These are phyloP conservation scores for Camellia granthamiana DNA, from an alignment of 148 eudicot species.

Conservation along the genomic window DNA sequence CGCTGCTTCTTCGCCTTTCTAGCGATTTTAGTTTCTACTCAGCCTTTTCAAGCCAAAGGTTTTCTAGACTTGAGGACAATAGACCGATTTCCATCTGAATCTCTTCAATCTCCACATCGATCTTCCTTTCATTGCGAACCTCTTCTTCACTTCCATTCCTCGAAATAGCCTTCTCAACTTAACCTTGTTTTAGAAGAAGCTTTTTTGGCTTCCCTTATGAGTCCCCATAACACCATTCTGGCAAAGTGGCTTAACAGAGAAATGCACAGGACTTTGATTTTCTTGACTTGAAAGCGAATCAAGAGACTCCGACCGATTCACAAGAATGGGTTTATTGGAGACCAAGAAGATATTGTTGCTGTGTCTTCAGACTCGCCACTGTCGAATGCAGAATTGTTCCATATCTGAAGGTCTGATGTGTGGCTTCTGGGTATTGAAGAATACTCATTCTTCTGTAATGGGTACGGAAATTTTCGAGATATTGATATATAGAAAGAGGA, in stretches of 20 bases:
- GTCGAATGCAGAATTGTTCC: conserved; percentile 77
- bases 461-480: neutral
- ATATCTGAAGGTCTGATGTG: conserved; percentile 53
- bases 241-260: conserved; percentile 34
- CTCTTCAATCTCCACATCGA: conserved; percentile 70
- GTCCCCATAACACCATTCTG: conserved; percentile 20
- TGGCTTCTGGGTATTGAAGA: conserved; percentile 32
- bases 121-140: conserved; percentile 34
- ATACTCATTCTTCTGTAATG: conserved; percentile 35
- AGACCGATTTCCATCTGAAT: conserved; percentile 64
- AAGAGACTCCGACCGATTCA: conserved; percentile 32
- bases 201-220: conserved; percentile 16
- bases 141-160: conserved; percentile 5
- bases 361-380: conserved; percentile 37
- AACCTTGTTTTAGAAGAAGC: conserved; percentile 16
- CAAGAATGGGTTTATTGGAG: conserved; percentile 26
- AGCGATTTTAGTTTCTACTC: conserved; percentile 37
- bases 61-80: conserved; percentile 53
- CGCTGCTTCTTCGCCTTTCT: conserved; percentile 39
- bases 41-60: conserved; percentile 49
- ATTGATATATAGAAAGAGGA: neutral
- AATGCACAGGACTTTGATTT: conserved; percentile 34
- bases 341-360: conserved; percentile 17
- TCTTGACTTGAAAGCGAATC: conserved; percentile 54
- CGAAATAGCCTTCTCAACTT: conserved; percentile 10